phyloP scores from a whole-genome alignment of 257 asterid genomes.

The Petunia axillaris region DNA sequence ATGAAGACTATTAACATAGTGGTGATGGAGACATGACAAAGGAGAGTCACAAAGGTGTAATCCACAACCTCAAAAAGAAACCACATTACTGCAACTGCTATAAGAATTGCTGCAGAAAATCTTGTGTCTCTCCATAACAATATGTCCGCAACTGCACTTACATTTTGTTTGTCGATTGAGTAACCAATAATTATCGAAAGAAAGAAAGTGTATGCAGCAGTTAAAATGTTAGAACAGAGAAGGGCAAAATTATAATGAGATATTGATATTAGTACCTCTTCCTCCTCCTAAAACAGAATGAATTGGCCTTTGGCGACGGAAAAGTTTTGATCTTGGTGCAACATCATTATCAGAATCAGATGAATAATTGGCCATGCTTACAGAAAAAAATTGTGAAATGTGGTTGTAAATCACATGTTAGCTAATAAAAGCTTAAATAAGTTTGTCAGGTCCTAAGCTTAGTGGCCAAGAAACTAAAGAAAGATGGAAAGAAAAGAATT shows the following conservation, averaged over 20 bases:
- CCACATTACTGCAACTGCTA: conserved; percentile 57
- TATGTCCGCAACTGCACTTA: conserved; percentile 58
- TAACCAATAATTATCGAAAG: background rate
- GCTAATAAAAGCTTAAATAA: conserved; percentile 25
- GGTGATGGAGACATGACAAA: conserved; percentile 59
- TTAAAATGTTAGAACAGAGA: background rate
- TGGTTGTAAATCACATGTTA: background rate
- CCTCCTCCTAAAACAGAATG: conserved; percentile 63
- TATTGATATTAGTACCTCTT: conserved; percentile 39
- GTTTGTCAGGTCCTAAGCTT: conserved; percentile 38
- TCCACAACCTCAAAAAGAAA: conserved; percentile 58
- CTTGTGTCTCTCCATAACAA: conserved; percentile 59
- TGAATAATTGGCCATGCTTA: conserved; percentile 25
- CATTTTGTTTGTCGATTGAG: background rate
- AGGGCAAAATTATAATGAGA: background rate
- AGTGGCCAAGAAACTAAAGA: conserved; percentile 36
- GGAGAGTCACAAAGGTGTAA: conserved; percentile 53
- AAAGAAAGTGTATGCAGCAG: too few relatives aligned
- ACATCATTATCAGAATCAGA: conserved; percentile 33
- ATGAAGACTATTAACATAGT: conserved; percentile 58
- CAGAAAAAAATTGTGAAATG: background rate
- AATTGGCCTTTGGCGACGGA: conserved; percentile 52
- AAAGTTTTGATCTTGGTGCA: conserved; percentile 34
- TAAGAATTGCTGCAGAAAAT: conserved; percentile 48
- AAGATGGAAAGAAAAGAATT: conserved; percentile 48